Evolutionary conservation across 2,329 filamentous ascomycete genomes (phyloP).

Genomic region (Chaetomium sp.): DNA sequence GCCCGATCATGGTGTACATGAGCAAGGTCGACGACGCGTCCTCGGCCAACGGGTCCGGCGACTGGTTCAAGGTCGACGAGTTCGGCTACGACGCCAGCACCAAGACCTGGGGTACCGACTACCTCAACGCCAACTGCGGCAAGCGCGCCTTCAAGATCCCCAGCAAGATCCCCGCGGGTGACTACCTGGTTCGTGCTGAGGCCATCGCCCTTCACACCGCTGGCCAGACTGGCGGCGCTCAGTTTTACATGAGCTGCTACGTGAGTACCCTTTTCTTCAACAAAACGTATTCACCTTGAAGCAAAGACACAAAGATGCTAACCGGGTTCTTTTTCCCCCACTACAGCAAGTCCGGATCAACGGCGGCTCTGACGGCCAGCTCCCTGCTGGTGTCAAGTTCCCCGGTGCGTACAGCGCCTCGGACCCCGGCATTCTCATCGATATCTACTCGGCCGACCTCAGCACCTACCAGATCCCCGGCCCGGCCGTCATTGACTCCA

Average conservation of each 20-base stretch:
- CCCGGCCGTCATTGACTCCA: constrained; percentile 27
- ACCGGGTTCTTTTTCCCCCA: not conserved
- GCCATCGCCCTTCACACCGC: constrained; percentile 39
- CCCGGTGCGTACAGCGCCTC: constrained; percentile 42
- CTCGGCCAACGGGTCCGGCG: constrained; percentile 34
- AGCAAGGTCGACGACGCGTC: constrained; percentile 43
- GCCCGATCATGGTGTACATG: constrained; percentile 47
- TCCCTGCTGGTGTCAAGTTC: constrained; percentile 38
- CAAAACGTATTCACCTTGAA: not conserved
- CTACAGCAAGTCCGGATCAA: constrained; percentile 40
- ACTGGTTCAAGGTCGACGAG: constrained; percentile 28
- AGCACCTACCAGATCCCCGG: constrained; percentile 35
- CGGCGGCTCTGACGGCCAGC: constrained; percentile 24
- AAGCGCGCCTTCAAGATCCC: constrained; percentile 35
- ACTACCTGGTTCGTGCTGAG: constrained; percentile 40
- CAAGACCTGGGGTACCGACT: constrained; percentile 38
- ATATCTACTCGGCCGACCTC: constrained; percentile 35
- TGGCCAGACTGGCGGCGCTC: constrained; percentile 21
- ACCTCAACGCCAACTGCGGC: constrained; percentile 26
- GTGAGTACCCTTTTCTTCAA: constrained; percentile 13
- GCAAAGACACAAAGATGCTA: not conserved
- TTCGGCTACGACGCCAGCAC: constrained; percentile 40
- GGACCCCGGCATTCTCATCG: constrained; percentile 43
- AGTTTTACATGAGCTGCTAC: constrained; percentile 25
- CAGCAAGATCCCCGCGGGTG: constrained; percentile 34